Evolutionary conservation across 208 protist genomes (phyloP).

Genomic region (Phytomonas francai): DNA sequence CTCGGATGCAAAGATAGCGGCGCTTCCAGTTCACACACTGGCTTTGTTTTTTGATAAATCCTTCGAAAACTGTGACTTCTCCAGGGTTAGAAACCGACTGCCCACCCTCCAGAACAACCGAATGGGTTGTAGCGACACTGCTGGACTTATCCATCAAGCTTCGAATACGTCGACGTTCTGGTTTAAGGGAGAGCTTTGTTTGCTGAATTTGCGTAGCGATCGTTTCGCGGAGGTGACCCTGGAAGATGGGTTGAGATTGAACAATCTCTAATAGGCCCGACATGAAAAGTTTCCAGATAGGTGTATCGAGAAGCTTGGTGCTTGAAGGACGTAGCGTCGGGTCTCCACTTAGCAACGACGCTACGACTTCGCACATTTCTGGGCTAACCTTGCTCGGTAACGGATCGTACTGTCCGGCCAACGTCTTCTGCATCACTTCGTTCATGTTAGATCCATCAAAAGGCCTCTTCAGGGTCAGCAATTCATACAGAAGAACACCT

Average conservation of each 20-base stretch:
- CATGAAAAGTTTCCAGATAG: constrained; percentile 71
- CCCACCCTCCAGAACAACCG: constrained; percentile 56
- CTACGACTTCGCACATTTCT: constrained; percentile 56
- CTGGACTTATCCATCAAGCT: constrained; percentile 47
- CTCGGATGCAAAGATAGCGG: constrained; percentile 70
- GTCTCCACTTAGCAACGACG: constrained; percentile 42
- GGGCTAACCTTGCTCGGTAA: constrained; percentile 39
- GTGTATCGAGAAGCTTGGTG: constrained; percentile 53
- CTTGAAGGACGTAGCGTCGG: constrained; percentile 46
- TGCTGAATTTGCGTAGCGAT: constrained; percentile 51
- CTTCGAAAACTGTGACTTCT: constrained; percentile 52
- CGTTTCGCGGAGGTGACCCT: constrained; percentile 42
- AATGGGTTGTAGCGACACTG: constrained; percentile 30
- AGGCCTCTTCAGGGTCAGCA: constrained; percentile 75
- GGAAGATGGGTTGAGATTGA: constrained; percentile 52
- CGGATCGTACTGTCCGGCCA: constrained; percentile 41
- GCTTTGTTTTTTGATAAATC: constrained; percentile 61
- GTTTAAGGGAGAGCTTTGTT: constrained; percentile 45
- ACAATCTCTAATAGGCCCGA: constrained; percentile 71
- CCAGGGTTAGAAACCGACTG: constrained; percentile 40
- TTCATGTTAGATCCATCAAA: constrained; percentile 69
- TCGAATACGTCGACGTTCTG: constrained; percentile 31
- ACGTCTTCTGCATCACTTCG: constrained; percentile 67
- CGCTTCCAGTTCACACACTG: constrained; percentile 65
- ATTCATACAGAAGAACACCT: constrained; percentile 80